Percentiles rank a stretch among this genome's conserved stretches.
Conservation (phyloP, 495 filamentous ascomycete genomes). For the Rostrohypoxylon terebratum region DNA sequence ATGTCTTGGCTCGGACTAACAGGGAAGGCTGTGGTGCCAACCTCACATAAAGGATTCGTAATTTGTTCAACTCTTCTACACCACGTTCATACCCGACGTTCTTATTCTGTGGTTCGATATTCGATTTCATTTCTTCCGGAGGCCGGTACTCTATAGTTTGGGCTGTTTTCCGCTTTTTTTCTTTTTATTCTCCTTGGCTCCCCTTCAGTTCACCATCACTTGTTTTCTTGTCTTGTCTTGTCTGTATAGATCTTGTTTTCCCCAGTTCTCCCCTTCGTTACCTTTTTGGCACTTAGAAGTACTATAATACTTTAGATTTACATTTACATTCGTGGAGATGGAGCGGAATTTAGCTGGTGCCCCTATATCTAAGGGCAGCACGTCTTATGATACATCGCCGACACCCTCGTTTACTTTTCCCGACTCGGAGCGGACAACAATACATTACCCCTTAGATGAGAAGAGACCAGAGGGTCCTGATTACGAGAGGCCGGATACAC, state of each 20-base stretch:
- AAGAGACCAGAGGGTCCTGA: conserved; percentile 23
- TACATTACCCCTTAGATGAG: conserved; percentile 26
- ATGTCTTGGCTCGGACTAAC: conserved; percentile 42
- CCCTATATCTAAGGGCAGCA: conserved; percentile 20
- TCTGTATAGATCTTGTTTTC: conserved; percentile 21
- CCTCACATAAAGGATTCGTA: conserved; percentile 43
- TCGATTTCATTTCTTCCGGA: conserved; percentile 44
- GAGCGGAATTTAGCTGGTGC: conserved; percentile 20
- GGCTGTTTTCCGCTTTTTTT: conserved; percentile 32
- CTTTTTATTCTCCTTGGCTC: conserved; percentile 36
- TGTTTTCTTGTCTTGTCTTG: conserved; percentile 25
- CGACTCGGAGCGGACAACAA: conserved; percentile 9
- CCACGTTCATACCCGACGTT: conserved; percentile 29
- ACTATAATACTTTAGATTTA: not conserved
- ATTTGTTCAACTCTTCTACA: conserved; percentile 33
- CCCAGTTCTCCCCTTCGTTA: conserved; percentile 19
- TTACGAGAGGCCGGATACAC: conserved; percentile 6
- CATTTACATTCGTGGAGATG: conserved; percentile 23
- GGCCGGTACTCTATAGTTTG: conserved; percentile 44
- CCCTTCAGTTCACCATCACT: conserved; percentile 17
- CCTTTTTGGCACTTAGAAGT: conserved; percentile 7
- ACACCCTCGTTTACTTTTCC: conserved; percentile 17
- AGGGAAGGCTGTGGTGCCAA: conserved; percentile 33
- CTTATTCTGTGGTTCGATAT: conserved; percentile 30
- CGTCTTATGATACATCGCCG: conserved; percentile 23